phyloP scores from a whole-genome alignment of 371 early-diverging fungal genomes.

The Rhizopus delemar region DNA sequence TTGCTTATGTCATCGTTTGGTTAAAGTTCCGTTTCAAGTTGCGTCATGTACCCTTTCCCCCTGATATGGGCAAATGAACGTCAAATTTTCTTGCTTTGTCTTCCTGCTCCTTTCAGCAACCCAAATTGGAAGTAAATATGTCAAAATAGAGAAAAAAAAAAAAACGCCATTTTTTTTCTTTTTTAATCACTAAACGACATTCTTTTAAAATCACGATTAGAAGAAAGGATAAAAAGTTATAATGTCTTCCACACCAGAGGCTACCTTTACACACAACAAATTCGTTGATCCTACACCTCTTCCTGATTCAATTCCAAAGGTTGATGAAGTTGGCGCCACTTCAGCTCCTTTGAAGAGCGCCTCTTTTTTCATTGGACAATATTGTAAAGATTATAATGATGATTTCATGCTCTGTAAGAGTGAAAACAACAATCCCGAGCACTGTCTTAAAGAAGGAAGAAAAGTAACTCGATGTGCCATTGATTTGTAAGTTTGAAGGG shows the following conservation, averaged over 20 bases:
- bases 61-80: too few species aligned
- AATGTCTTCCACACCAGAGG: slow-evolving; percentile 42
- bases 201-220: too few species aligned
- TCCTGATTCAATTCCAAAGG: slow-evolving; percentile 67
- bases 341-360: slow-evolving; percentile 94
- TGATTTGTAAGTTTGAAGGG: slow-evolving; percentile 67
- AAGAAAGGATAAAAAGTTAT: neutral
- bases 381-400: slow-evolving; percentile 91
- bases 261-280: slow-evolving; percentile 39
- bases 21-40: too few species aligned
- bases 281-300: slow-evolving; percentile 78
- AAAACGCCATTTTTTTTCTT: too few species aligned
- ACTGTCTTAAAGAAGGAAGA: slow-evolving; percentile 92
- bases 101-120: too few species aligned
- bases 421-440: slow-evolving; percentile 85
- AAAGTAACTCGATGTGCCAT: slow-evolving; percentile 94
- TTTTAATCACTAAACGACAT: too few species aligned
- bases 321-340: slow-evolving; percentile 89
- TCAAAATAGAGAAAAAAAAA: too few species aligned
- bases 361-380: slow-evolving; percentile 84
- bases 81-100: too few species aligned
- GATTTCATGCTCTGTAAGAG: slow-evolving; percentile 97
- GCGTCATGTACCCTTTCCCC: too few species aligned
- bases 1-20: too few species aligned
- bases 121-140: too few species aligned